Evolutionary conservation across 768 basidiomycete genomes (phyloP).

Genomic region (Calocybe gangraenosa): DNA sequence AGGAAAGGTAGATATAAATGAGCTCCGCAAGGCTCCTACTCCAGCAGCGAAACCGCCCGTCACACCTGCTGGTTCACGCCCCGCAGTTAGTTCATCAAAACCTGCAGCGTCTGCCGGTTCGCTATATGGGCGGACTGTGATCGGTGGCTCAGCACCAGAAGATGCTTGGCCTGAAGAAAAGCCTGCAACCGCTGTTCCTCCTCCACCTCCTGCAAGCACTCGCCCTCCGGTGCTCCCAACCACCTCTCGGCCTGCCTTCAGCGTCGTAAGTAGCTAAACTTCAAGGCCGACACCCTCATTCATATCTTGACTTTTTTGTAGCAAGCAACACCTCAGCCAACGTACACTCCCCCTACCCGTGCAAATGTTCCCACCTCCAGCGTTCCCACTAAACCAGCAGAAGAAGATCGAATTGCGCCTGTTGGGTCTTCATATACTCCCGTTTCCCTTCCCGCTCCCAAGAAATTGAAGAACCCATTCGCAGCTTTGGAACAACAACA

Average conservation of each 20-base stretch:
- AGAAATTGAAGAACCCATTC: slow-evolving; percentile 84
- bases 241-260: slow-evolving; percentile 36
- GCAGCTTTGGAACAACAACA: slow-evolving; percentile 54
- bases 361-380: slow-evolving; percentile 40
- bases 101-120: slow-evolving; percentile 37
- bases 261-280: slow-evolving; percentile 27
- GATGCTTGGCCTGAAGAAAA: slow-evolving; percentile 61
- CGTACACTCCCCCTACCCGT: slow-evolving; percentile 19
- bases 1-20: slow-evolving; percentile 67
- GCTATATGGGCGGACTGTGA: slow-evolving; percentile 35
- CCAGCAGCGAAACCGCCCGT: slow-evolving; percentile 33
- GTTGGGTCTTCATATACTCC: slow-evolving; percentile 89
- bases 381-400: slow-evolving; percentile 60
- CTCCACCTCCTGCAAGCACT: slow-evolving; percentile 38
- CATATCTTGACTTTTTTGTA: not conserved
- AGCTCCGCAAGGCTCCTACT: slow-evolving; percentile 45
- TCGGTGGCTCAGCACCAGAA: slow-evolving; percentile 37
- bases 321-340: slow-evolving; percentile 14
- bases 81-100: slow-evolving; percentile 40
- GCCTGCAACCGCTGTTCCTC: slow-evolving; percentile 34
- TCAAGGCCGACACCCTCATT: not conserved
- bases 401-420: slow-evolving; percentile 81
- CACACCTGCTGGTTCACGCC: slow-evolving; percentile 40
- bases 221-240: slow-evolving; percentile 46
- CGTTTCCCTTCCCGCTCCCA: slow-evolving; percentile 78